Conservation (phyloP, 106 monocot genomes). For the Dendrobium chrysotoxum region DNA sequence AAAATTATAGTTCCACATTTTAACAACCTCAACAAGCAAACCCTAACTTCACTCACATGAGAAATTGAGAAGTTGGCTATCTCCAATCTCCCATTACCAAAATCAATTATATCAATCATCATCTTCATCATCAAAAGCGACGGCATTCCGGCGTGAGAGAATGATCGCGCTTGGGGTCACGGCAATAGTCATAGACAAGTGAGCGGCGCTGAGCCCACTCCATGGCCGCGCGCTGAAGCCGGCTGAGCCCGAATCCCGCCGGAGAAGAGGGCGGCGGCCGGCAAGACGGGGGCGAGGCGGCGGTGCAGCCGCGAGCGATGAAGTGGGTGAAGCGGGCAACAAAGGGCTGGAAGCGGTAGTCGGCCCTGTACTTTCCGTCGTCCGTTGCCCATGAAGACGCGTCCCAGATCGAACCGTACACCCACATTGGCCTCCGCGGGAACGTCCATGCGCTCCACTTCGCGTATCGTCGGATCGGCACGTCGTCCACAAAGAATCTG, state of each 20-base stretch:
- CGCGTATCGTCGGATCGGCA: conserved; percentile 36
- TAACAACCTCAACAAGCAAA: too few relatives aligned
- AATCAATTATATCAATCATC: too few relatives aligned
- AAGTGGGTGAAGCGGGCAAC: conserved; percentile 29
- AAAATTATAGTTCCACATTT: too few relatives aligned
- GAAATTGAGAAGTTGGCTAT: too few relatives aligned
- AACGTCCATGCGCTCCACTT: conserved; percentile 27
- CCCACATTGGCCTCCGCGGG: conserved; percentile 47
- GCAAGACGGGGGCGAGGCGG: conserved; percentile 19
- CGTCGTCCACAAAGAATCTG: conserved; percentile 53
- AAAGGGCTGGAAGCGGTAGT: conserved; percentile 44
- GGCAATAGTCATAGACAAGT: conserved; percentile 53
- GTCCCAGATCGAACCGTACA: conserved; percentile 59
- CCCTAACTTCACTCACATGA: too few relatives aligned
- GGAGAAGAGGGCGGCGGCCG: conserved; percentile 30
- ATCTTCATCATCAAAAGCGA: too few relatives aligned
- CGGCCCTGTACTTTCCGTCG: conserved; percentile 40
- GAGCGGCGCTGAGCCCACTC: conserved; percentile 34
- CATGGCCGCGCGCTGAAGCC: conserved; percentile 27
- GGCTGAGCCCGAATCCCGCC: conserved; percentile 26
- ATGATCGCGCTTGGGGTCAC: conserved; percentile 31
- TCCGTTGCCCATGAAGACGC: conserved; percentile 60
- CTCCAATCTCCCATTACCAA: too few relatives aligned
- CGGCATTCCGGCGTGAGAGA: conserved; percentile 44
- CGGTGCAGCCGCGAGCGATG: conserved; percentile 27